Evolutionary conservation across 116 monocot species (phyloP), one percentile per base, ranked within the genome.

Genomic region (Posidonia oceanica): DNA sequence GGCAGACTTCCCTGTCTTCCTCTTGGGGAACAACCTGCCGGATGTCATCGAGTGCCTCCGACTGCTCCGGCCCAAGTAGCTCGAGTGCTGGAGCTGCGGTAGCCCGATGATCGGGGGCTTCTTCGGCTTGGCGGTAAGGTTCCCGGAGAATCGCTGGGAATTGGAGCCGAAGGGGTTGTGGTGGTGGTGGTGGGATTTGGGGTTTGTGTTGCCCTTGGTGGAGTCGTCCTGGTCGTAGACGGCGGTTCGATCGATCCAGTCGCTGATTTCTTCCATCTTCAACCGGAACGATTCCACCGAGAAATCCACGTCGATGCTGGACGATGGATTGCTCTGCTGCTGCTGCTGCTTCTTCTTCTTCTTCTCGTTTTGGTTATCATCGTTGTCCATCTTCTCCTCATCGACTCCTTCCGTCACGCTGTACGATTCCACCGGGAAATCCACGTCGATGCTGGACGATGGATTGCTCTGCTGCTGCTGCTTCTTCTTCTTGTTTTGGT

Each of bases 151-250:
- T 17, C 79, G 66, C 70, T 77, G 78, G 1, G 92, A 83, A 18
- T 53, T 81, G 72, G 59, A 78, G 52, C 61, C 73, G 73, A n/a
- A 70, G 66, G 29, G 29, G 29, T 29, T 29, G 29, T 63, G 37
- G 3, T 66, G 54, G 18, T 73, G 57, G 22, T 13, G 41, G 11
- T 55, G 57, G 40, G 73, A 74, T 61, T 93, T 93, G 21, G 88
- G 92, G 58, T 93, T 93, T 4, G 92, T 84, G 73, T 58, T 62
- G 21, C 83, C 88, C 62, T 78, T 88, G 63, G 92, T 78, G 67
- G 92, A 93, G 63, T 86, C 86, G 70, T 93, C 80, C 7, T 88
- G 72, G 21, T 88, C 92, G 78, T 86, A 82, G 59, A 73, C 55
- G 54, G 76, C 55, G 76, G 44, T 75, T 39, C 75, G 51, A 21